Evolutionary conservation across 768 basidiomycete genomes (phyloP).

Genomic region (Infundibulicybe gibba): DNA sequence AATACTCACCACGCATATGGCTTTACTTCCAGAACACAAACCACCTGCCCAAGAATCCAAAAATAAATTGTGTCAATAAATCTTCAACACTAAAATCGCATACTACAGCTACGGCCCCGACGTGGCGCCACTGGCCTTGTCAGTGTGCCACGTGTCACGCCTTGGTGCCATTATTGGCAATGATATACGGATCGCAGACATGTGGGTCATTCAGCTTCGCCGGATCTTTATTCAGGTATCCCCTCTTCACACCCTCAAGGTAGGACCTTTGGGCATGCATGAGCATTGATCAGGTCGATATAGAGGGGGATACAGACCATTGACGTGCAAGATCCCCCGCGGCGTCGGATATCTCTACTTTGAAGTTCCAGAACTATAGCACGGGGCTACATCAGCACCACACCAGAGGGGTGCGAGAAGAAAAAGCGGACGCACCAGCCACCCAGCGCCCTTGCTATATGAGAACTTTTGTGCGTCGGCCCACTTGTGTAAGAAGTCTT

Average conservation of each 20-base stretch:
- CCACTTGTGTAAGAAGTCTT: slow-evolving; percentile 62
- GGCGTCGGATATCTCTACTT: slow-evolving; percentile 51
- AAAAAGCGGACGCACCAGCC: slow-evolving; percentile 48
- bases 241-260: slow-evolving; percentile 50
- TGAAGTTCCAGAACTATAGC: slow-evolving; percentile 64
- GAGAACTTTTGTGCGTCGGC: slow-evolving; percentile 73
- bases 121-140: too few relatives aligned
- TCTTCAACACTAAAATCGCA: too few relatives aligned
- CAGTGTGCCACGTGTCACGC: too few relatives aligned
- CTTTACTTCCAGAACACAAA: too few relatives aligned
- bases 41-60: too few relatives aligned
- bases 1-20: too few relatives aligned
- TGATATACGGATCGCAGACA: slow-evolving; percentile 61
- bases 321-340: slow-evolving; percentile 55
- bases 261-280: slow-evolving; percentile 64
- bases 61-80: too few relatives aligned
- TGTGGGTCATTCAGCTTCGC: slow-evolving; percentile 47
- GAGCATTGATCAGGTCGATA: neutral
- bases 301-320: slow-evolving; percentile 42
- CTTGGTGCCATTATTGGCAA: too few relatives aligned
- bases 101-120: too few relatives aligned
- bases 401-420: neutral
- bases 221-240: slow-evolving; percentile 65
- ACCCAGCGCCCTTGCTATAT: slow-evolving; percentile 58
- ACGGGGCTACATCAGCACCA: neutral